Base-by-base conservation (phyloP, 331 rosid species). In the Acacia pycnantha region DNA sequence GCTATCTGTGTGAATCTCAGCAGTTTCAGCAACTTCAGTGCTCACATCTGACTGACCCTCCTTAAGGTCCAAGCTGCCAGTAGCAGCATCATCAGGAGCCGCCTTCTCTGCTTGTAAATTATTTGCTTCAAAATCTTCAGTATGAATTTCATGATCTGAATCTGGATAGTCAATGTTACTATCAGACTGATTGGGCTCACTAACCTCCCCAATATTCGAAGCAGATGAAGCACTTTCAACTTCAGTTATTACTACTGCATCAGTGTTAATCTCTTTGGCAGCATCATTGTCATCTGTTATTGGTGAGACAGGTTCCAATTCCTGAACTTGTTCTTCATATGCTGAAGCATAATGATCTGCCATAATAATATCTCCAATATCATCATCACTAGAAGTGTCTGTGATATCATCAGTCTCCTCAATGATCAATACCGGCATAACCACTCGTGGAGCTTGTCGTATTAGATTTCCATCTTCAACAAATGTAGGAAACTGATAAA, bases 171-270 rank as follows among this genome's bases (percentile, higher is more conserved):
- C 31, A 29, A 29, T 29, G 2, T 31, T 31, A 31, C 33, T 31
- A 2, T 31, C 33, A 31, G 4, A 6, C 41, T 37, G 41, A 54
- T 21, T 54, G 26, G 61, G 26, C 21, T 70, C 74, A 22, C 54
- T 12, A 16, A 12, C 65, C 56, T 72, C 80, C 68, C 27, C 83
- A 27, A 77, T 37, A 73, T 83, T 67, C 11, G 78, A 62, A 77
- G 78, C 79, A 86, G 51, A 78, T n/a, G 31, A 73, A 77, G 21
- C 81, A 83, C 35, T 77, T 83, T 80, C 89, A 65, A 44, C 77
- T 72, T 58, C 83, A 56, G 71, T 5, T 41, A 26, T 22, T 58
- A 35, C 54, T 54, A 29, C 43, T 16, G 72, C 47, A 79, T 10
- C 61, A 71, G 22, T 46, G 24, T 70, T 35, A 11, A 41, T 43